phyloP scores from a whole-genome alignment of 2,329 filamentous ascomycete genomes.

The Xylaria sp. region DNA sequence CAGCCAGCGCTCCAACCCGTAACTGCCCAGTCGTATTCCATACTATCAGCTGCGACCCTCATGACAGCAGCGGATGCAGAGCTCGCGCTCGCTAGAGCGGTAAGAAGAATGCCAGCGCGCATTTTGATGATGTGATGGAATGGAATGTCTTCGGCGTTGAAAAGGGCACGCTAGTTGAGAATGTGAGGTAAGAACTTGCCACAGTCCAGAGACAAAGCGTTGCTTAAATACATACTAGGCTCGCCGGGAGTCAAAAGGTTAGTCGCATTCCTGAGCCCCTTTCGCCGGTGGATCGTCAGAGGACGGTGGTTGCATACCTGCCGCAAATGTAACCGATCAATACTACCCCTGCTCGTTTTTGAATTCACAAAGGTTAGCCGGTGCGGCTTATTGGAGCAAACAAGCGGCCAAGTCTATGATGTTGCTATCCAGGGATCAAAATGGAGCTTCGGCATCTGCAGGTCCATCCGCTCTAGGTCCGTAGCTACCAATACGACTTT shows the following conservation, averaged over 20 bases:
- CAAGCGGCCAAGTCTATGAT: slow-evolving; percentile 31
- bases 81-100: slow-evolving; percentile 40
- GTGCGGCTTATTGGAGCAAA: slow-evolving; percentile 38
- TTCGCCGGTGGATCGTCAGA: slow-evolving; percentile 27
- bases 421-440: slow-evolving; percentile 31
- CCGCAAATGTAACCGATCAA: slow-evolving; percentile 37
- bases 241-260: slow-evolving; percentile 9
- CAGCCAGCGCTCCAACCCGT: slow-evolving; percentile 44
- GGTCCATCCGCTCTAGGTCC: slow-evolving; percentile 34
- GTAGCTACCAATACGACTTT: slow-evolving; percentile 26
- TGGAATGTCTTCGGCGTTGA: neutral
- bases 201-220: slow-evolving; percentile 1
- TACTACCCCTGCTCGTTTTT: slow-evolving; percentile 39
- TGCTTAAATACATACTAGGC: slow-evolving; percentile 31
- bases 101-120: slow-evolving; percentile 43
- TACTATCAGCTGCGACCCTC: slow-evolving; percentile 36
- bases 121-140: slow-evolving; percentile 39
- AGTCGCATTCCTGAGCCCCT: slow-evolving; percentile 33
- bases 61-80: slow-evolving; percentile 40
- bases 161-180: neutral
- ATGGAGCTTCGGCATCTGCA: slow-evolving; percentile 32
- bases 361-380: slow-evolving; percentile 36
- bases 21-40: slow-evolving; percentile 45
- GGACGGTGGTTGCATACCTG: slow-evolving; percentile 38
- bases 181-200: neutral